Percentiles rank a stretch among this genome's conserved stretches.
Evolutionary conservation across 331 rosid species (phyloP).

Genomic region (Phaseolus coccineus): DNA sequence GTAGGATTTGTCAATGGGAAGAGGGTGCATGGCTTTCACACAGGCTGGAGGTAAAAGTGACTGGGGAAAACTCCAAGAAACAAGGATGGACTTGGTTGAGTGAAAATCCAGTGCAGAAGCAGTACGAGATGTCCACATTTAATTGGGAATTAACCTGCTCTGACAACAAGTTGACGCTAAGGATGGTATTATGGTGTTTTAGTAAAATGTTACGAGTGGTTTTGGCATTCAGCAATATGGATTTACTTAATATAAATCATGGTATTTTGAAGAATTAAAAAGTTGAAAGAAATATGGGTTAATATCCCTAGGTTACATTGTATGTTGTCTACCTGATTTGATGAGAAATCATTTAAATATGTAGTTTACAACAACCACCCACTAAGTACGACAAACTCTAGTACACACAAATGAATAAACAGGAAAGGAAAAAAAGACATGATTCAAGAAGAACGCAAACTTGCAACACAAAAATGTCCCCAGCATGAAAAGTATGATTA

Average conservation of each 20-base stretch:
- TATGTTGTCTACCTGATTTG: background rate
- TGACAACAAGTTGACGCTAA: background rate
- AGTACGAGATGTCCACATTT: background rate
- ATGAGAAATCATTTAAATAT: background rate
- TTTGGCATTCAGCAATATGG: background rate
- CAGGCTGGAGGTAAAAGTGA: background rate
- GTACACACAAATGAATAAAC: background rate
- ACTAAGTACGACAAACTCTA: slow-evolving; percentile 5
- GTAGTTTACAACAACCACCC: background rate
- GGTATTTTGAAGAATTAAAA: background rate
- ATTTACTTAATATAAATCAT: background rate
- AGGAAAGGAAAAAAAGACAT: slow-evolving; percentile 4
- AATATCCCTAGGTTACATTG: background rate
- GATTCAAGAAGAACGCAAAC: background rate
- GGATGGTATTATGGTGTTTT: background rate
- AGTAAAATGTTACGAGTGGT: background rate
- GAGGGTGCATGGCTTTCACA: background rate
- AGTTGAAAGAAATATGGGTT: background rate
- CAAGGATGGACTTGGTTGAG: background rate
- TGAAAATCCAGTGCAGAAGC: background rate
- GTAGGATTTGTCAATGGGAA: background rate
- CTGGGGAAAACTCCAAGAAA: background rate
- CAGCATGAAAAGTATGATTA: background rate
- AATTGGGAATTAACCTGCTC: background rate
- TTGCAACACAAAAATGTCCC: slow-evolving; percentile 17